Evolutionary conservation across 2,329 filamentous ascomycete genomes (phyloP).

Genomic region (Pyrenophora teres): DNA sequence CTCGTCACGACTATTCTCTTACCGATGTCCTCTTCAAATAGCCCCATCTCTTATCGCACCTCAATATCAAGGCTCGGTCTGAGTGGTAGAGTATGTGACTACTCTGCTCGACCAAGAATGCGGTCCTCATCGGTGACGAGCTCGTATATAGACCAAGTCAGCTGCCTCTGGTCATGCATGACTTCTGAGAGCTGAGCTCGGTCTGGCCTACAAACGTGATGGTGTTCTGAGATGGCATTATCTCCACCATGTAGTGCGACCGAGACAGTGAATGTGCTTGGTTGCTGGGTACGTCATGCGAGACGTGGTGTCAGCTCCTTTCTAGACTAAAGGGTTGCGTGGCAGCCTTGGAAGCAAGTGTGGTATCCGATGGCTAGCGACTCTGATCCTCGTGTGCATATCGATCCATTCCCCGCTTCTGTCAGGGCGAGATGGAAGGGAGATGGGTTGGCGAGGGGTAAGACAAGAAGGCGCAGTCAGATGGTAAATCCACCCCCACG

Average conservation of each 20-base stretch:
- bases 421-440: neutral
- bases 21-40: too few relatives aligned
- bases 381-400: too few relatives aligned
- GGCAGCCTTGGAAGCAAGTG: neutral
- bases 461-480: conserved; percentile 3
- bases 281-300: too few relatives aligned
- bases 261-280: neutral
- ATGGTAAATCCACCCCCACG: conserved; percentile 12
- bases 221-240: conserved; percentile 2
- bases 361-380: neutral
- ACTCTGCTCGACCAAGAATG: too few relatives aligned
- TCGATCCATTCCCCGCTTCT: neutral
- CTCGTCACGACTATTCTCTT: too few relatives aligned
- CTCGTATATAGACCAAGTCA: too few relatives aligned
- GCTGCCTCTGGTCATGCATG: neutral
- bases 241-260: conserved; percentile 4
- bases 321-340: too few relatives aligned
- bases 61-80: too few relatives aligned
- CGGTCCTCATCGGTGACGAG: too few relatives aligned
- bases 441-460: conserved; percentile 37
- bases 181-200: neutral
- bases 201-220: neutral
- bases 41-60: too few relatives aligned
- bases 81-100: too few relatives aligned
- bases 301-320: too few relatives aligned